A percentile compares a stretch with the other conserved stretches of the same genome.
Evolutionary conservation across 2,329 filamentous ascomycete genomes (phyloP).

Genomic region (Phialemonium atrogriseum): DNA sequence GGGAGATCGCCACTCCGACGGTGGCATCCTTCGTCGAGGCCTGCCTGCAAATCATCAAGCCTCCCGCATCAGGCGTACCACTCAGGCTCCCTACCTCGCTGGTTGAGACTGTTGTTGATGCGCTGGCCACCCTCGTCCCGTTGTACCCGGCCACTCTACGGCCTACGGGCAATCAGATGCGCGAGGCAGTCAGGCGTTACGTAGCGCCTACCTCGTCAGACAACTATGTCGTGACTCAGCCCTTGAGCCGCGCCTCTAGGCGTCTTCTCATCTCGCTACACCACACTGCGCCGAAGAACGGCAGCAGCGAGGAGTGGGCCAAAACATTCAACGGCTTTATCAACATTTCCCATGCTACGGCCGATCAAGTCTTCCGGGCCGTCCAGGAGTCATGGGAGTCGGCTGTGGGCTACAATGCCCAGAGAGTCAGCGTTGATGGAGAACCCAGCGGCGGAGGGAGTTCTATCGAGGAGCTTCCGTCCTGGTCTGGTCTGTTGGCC

Average conservation of each 20-base stretch:
- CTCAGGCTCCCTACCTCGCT: constrained; percentile 38
- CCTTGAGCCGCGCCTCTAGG: constrained; percentile 50
- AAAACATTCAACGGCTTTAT: constrained; percentile 56
- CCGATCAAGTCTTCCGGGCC: constrained; percentile 69
- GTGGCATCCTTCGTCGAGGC: constrained; percentile 66
- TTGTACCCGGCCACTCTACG: constrained; percentile 78
- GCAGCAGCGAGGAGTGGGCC: constrained; percentile 69
- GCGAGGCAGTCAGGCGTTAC: constrained; percentile 47
- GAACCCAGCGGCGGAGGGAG: constrained; percentile 39
- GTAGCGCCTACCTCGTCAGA: constrained; percentile 57
- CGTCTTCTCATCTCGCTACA: constrained; percentile 64
- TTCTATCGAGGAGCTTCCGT: constrained; percentile 44
- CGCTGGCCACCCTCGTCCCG: constrained; percentile 65
- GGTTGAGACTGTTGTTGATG: constrained; percentile 60
- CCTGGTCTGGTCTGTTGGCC: constrained; percentile 67
- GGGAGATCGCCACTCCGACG: constrained; percentile 81
- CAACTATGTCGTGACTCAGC: constrained; percentile 35
- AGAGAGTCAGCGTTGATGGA: constrained; percentile 33
- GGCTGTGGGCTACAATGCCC: constrained; percentile 38
- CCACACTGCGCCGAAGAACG: constrained; percentile 73
- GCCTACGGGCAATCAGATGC: constrained; percentile 63
- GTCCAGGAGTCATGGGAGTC: constrained; percentile 79
- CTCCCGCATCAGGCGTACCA: constrained; percentile 27
- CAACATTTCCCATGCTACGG: constrained; percentile 58
- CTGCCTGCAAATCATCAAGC: constrained; percentile 59